A percentile compares a stretch with the other conserved stretches of the same genome.
These are phyloP conservation scores for Fusarium mexicanum DNA, from an alignment of 2,329 filamentous ascomycete genomes.

Conservation along the genomic window DNA sequence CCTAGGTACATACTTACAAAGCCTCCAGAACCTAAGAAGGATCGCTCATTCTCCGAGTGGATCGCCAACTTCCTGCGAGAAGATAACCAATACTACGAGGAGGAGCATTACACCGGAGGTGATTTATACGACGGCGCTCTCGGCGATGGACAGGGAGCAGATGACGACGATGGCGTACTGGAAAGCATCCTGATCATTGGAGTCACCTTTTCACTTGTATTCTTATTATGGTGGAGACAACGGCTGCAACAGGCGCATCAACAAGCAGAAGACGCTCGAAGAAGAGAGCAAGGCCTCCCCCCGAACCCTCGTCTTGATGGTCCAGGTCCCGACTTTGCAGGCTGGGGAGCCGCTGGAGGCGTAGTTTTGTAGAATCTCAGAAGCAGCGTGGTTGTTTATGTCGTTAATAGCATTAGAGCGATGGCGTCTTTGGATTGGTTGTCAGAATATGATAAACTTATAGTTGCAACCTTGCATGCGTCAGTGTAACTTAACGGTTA, in stretches of 20 bases:
- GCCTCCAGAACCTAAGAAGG: conserved; percentile 69
- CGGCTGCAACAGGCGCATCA: conserved; percentile 69
- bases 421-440: conserved; percentile 44
- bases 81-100: conserved; percentile 72
- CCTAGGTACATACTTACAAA: conserved; percentile 41
- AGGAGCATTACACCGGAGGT: conserved; percentile 63
- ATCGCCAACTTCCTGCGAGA: conserved; percentile 83
- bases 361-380: conserved; percentile 44
- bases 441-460: conserved; percentile 5
- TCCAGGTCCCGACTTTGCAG: conserved; percentile 45
- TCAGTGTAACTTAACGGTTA: background rate
- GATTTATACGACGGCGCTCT: conserved; percentile 66
- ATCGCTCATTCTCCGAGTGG: conserved; percentile 87
- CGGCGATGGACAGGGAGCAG: conserved; percentile 68
- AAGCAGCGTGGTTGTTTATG: conserved; percentile 29
- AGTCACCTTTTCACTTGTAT: conserved; percentile 76
- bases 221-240: conserved; percentile 84
- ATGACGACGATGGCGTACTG: conserved; percentile 77
- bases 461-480: background rate
- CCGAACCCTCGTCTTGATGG: conserved; percentile 38
- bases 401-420: conserved; percentile 41
- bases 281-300: conserved; percentile 47
- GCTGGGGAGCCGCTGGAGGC: conserved; percentile 52
- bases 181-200: conserved; percentile 87
- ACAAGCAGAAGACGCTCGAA: conserved; percentile 47